Conservation (phyloP, 257 asterid species). For the Prunella vulgaris region DNA sequence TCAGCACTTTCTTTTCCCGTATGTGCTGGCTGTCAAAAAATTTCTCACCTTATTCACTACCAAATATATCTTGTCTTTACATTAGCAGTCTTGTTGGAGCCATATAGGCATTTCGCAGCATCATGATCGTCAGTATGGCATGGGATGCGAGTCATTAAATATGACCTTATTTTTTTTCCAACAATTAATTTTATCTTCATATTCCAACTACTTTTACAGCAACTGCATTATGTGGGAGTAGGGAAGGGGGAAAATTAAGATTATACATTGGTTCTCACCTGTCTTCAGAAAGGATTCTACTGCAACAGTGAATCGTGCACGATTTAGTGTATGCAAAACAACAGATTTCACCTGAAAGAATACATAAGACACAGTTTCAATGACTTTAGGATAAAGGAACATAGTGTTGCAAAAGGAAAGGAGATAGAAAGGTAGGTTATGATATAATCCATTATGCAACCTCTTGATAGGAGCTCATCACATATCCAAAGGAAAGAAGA, state of each 20-base stretch:
- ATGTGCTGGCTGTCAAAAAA: not conserved
- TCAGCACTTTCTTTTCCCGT: not conserved
- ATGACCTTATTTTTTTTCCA: conserved; percentile 2
- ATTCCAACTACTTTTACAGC: not conserved
- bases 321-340: conserved; percentile 86
- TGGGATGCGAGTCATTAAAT: not conserved
- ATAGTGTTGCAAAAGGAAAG: not conserved
- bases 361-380: conserved; percentile 11
- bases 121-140: not conserved
- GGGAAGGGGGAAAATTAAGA: not conserved
- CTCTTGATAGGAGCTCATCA: conserved; percentile 96
- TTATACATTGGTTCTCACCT: conserved; percentile 38
- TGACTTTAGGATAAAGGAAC: conserved; percentile 5
- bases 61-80: not conserved
- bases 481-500: conserved; percentile 84
- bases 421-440: not conserved
- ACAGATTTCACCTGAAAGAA: conserved; percentile 79
- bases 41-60: not conserved
- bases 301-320: conserved; percentile 95
- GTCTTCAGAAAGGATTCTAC: conserved; percentile 88
- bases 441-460: conserved; percentile 34
- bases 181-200: not conserved
- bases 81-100: not conserved
- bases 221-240: not conserved
- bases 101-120: not conserved